A percentile compares a stretch with the other conserved stretches of the same genome.
phyloP scores from a whole-genome alignment of 2,329 filamentous ascomycete genomes.

The Coleophoma eucalyptorum region DNA sequence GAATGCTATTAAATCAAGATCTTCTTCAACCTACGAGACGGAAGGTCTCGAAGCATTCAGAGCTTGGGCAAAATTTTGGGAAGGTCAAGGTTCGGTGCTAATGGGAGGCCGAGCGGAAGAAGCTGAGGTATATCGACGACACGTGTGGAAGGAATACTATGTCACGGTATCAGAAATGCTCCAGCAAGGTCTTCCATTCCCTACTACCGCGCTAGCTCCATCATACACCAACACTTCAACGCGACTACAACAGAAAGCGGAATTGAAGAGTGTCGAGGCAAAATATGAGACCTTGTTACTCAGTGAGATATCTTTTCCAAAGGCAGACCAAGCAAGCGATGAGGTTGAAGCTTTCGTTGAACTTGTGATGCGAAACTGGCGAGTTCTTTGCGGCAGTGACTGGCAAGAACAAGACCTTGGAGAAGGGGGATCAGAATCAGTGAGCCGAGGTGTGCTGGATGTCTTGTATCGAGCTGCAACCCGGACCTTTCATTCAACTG shows the following conservation, averaged over 20 bases:
- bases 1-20: constrained; percentile 48
- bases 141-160: constrained; percentile 86
- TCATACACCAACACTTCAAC: constrained; percentile 46
- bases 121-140: constrained; percentile 56
- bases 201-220: constrained; percentile 36
- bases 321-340: constrained; percentile 71
- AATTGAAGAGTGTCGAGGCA: constrained; percentile 75
- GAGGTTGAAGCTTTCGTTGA: constrained; percentile 82
- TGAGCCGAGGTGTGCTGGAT: constrained; percentile 76
- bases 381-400: constrained; percentile 69
- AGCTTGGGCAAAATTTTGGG: constrained; percentile 70
- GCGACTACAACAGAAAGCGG: constrained; percentile 63
- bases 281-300: constrained; percentile 78
- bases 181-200: constrained; percentile 59
- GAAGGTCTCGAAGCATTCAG: constrained; percentile 55
- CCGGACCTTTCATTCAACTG: constrained; percentile 92
- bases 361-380: constrained; percentile 81
- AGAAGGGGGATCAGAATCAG: constrained; percentile 70
- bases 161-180: constrained; percentile 72
- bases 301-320: constrained; percentile 77
- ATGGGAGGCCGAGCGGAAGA: constrained; percentile 54
- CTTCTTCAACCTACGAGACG: constrained; percentile 45
- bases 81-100: constrained; percentile 36
- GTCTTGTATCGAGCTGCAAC: constrained; percentile 86
- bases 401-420: constrained; percentile 83